phyloP scores from a whole-genome alignment of 306 rosid species.

The Hippophae rhamnoides region DNA sequence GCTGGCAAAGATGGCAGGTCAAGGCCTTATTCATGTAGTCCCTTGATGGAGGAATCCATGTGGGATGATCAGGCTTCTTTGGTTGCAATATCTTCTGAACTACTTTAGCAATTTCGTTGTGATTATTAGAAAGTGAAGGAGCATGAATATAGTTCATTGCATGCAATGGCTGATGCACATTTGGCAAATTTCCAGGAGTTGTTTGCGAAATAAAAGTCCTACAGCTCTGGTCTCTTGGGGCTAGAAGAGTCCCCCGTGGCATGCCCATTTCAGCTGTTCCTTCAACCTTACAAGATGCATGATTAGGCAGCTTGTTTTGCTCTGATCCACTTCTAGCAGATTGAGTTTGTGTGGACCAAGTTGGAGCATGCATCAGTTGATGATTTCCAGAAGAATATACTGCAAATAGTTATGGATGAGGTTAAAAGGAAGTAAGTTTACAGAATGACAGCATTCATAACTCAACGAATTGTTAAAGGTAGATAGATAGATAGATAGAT shows the following conservation, averaged over 20 bases:
- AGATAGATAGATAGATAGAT: no score
- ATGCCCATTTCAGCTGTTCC: slow-evolving; percentile 31
- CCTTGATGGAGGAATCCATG: slow-evolving; percentile 98
- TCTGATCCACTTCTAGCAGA: slow-evolving; percentile 59
- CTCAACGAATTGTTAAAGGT: background rate
- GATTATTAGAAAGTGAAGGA: slow-evolving; percentile 52
- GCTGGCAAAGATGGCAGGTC: slow-evolving; percentile 73
- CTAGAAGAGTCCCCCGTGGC: slow-evolving; percentile 37
- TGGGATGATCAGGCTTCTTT: slow-evolving; percentile 73
- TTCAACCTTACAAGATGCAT: slow-evolving; percentile 44
- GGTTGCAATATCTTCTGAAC: slow-evolving; percentile 78
- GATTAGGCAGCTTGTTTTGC: slow-evolving; percentile 40
- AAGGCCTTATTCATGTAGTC: slow-evolving; percentile 93
- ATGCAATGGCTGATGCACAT: slow-evolving; percentile 46
- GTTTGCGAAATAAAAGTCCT: slow-evolving; percentile 57
- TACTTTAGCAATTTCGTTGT: slow-evolving; percentile 63
- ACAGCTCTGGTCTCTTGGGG: slow-evolving; percentile 47
- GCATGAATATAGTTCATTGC: slow-evolving; percentile 49
- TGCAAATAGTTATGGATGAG: slow-evolving; percentile 24
- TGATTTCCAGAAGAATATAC: slow-evolving; percentile 44
- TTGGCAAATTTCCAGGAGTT: slow-evolving; percentile 50
- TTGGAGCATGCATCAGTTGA: slow-evolving; percentile 40
- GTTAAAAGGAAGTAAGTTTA: background rate
- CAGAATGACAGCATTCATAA: slow-evolving; percentile 13
- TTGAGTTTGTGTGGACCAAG: slow-evolving; percentile 74